Evolutionary conservation across 2,329 filamentous ascomycete species (phyloP), one percentile per base, ranked within the genome.

Genomic region (Hirsutella rhossiliensis): DNA sequence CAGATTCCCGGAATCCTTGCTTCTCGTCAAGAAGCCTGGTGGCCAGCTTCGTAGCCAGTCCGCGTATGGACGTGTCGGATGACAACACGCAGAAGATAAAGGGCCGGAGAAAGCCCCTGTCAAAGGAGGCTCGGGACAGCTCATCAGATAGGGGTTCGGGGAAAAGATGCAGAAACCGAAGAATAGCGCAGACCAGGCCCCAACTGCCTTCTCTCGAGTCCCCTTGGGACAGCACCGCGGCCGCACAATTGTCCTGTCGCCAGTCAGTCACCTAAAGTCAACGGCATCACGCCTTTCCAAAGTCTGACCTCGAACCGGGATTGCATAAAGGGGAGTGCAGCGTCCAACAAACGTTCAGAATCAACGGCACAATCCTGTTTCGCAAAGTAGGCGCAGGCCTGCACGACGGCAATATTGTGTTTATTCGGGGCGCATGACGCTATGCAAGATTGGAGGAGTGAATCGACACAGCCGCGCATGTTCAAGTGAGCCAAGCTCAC

Each of bases 401-500:
- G 76, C 19, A 82, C 69, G 23, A 77, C 68, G 9, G 79, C 75
- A 39, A 81, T 68, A 56, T 80, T 81, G 59, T 81, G 82, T 43
- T 64, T 69, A 43, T 69, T 62, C 9, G 80, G 78, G 2, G 79
- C 66, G 43, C 66, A 69, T n/a, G 71, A 60, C 31, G 72, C 66
- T 40, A 82, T 68, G 49, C 80, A 83, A 9, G 65, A 62, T 40
- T 75, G 69, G 4, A 73, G 66, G 13, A 84, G 66, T 19, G 68
- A 70, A 38, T 76, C 75, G 41, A 79, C 67, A 46, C 71, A 75
- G 43, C 68, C 66, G 41, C 80, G 75, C 44, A 78, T 71, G 53
- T 76, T 78, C 31, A 84, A 63, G 51, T 82, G 73, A 12, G 74
- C 68, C 36, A 84, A 62, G 56, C 76, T 79, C 45, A 84, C 78